Conservation (phyloP, 768 basidiomycete genomes). For the Russula lepida region DNA sequence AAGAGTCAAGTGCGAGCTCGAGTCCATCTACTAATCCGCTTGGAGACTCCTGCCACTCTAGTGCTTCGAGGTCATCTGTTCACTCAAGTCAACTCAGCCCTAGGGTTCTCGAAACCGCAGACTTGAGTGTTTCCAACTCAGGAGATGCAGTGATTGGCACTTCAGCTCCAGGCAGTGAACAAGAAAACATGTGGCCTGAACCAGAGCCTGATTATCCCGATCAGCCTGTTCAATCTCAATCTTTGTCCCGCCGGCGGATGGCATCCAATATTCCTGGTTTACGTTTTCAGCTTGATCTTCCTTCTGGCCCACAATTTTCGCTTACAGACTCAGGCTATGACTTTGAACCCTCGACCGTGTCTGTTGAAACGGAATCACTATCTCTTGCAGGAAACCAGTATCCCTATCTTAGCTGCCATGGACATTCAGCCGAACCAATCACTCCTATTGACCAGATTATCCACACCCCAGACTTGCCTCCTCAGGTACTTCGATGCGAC, state of each 20-base stretch:
- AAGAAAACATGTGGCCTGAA: conserved; percentile 8
- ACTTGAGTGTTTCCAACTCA: conserved; percentile 2
- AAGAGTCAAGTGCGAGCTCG: conserved; percentile 10
- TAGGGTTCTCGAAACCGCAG: conserved; percentile 5
- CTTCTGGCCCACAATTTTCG: conserved; percentile 17
- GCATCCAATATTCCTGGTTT: conserved; percentile 27
- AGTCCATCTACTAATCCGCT: conserved; percentile 8
- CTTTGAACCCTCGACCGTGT: background rate
- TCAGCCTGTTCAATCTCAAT: conserved; percentile 22
- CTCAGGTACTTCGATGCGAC: conserved; percentile 22
- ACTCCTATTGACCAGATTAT: conserved; percentile 27
- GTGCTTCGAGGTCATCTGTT: conserved; percentile 5
- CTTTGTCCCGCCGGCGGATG: conserved; percentile 29
- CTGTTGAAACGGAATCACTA: background rate
- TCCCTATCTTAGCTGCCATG: conserved; percentile 7
- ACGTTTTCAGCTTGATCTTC: conserved; percentile 22
- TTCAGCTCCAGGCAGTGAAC: background rate
- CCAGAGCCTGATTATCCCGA: background rate
- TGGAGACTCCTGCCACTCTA: background rate
- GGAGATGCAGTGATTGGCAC: background rate
- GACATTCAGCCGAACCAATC: conserved; percentile 12
- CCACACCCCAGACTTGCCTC: conserved; percentile 26
- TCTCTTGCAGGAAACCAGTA: conserved; percentile 7
- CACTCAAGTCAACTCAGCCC: background rate
- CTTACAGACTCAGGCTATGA: conserved; percentile 19